phyloP scores from a whole-genome alignment of 2,329 filamentous ascomycete species.

The Aureobasidium namibiae region DNA sequence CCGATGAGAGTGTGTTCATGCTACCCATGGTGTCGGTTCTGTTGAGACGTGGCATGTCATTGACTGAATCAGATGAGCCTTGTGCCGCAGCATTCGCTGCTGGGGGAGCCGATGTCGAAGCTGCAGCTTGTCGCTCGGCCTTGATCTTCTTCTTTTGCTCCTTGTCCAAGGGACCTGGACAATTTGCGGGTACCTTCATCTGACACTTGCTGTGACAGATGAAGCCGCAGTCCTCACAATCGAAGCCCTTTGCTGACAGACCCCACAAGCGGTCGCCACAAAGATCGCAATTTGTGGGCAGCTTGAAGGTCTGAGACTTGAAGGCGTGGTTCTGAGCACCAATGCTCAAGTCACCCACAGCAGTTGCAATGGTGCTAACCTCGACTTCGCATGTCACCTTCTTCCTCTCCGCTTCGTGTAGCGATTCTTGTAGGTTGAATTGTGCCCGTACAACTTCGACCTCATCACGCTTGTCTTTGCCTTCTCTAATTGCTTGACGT shows the following conservation, averaged over 20 bases:
- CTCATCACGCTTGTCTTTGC: conserved; percentile 82
- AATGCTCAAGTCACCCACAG: conserved; percentile 84
- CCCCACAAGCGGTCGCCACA: conserved; percentile 98
- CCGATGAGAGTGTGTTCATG: conserved; percentile 64
- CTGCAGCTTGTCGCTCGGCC: conserved; percentile 69
- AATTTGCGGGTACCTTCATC: conserved; percentile 96
- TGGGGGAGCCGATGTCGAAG: conserved; percentile 42
- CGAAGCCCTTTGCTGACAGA: conserved; percentile 89
- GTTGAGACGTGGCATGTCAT: conserved; percentile 60
- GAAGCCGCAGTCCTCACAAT: conserved; percentile 93
- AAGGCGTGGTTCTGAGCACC: conserved; percentile 95
- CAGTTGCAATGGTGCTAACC: conserved; percentile 82
- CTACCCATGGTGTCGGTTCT: conserved; percentile 86
- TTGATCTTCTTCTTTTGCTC: conserved; percentile 95
- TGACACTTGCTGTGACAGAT: conserved; percentile 98
- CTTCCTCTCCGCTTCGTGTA: conserved; percentile 77
- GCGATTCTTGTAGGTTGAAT: conserved; percentile 72
- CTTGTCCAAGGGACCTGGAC: conserved; percentile 86
- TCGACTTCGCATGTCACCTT: conserved; percentile 86
- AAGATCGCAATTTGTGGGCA: conserved; percentile 95
- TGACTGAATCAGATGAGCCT: conserved; percentile 16
- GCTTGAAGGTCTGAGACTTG: conserved; percentile 98
- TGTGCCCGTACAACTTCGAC: conserved; percentile 75
- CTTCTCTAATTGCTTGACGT: conserved; percentile 70
- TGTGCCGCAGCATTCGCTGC: conserved; percentile 15